Conservation (phyloP, 805 yeast genomes). For the Metschnikowia picachoensis region DNA sequence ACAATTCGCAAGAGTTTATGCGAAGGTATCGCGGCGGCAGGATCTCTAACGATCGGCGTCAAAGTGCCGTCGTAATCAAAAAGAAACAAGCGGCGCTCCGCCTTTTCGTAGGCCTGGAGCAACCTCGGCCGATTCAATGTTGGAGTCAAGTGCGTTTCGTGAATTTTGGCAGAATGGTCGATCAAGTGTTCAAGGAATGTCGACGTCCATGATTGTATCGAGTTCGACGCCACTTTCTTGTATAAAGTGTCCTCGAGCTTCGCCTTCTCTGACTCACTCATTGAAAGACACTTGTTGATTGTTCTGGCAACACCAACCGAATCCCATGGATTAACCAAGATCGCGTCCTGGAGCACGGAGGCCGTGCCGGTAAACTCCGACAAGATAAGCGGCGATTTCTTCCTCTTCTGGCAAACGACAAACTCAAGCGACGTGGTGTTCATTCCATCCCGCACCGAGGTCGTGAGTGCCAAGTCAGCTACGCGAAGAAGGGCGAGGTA, state of each 20-base stretch:
- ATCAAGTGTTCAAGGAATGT: slow-evolving; percentile 52
- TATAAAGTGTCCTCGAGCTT: slow-evolving; percentile 53
- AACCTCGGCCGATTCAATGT: slow-evolving; percentile 71
- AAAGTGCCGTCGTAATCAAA: slow-evolving; percentile 98
- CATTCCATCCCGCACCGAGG: slow-evolving; percentile 94
- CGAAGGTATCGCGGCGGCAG: slow-evolving; percentile 97
- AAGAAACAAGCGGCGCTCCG: slow-evolving; percentile 71
- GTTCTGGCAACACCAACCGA: slow-evolving; percentile 87
- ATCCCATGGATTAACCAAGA: slow-evolving; percentile 96
- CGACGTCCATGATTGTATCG: slow-evolving; percentile 79
- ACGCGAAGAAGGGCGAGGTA: slow-evolving; percentile 82
- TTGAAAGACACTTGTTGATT: slow-evolving; percentile 61
- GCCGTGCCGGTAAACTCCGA: slow-evolving; percentile 94
- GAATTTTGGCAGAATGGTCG: slow-evolving; percentile 34
- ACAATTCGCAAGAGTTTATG: slow-evolving; percentile 60
- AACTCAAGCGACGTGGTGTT: slow-evolving; percentile 92
- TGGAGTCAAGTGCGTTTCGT: slow-evolving; percentile 55
- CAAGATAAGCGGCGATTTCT: slow-evolving; percentile 71
- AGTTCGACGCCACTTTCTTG: slow-evolving; percentile 59
- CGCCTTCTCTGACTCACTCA: slow-evolving; percentile 46
- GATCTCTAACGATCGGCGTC: slow-evolving; percentile 94
- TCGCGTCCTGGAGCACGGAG: slow-evolving; percentile 63
- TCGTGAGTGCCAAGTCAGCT: slow-evolving; percentile 86
- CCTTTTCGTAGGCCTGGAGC: slow-evolving; percentile 51
- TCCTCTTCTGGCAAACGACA: slow-evolving; percentile 78